A percentile compares a stretch with the other conserved stretches of the same genome.
Evolutionary conservation across 2,329 filamentous ascomycete genomes (phyloP).

Genomic region (Fusarium redolens): DNA sequence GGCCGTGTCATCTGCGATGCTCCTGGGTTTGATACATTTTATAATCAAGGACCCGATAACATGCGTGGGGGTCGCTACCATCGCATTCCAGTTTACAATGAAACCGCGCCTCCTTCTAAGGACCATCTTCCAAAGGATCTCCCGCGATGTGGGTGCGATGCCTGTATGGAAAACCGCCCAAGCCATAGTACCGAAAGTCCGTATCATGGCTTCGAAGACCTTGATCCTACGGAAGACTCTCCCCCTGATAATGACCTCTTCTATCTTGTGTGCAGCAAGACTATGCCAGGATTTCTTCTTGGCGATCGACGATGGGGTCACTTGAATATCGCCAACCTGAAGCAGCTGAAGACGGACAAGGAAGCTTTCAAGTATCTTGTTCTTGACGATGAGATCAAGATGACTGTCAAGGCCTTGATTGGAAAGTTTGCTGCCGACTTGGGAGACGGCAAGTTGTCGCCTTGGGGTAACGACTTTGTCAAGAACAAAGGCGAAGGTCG

Average conservation of each 20-base stretch:
- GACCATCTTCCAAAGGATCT: slow-evolving; percentile 56
- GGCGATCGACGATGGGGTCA: slow-evolving; percentile 59
- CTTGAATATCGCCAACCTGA: slow-evolving; percentile 54
- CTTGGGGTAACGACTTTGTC: slow-evolving; percentile 61
- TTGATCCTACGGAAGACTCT: slow-evolving; percentile 50
- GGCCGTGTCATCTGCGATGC: slow-evolving; percentile 58
- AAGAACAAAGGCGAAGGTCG: slow-evolving; percentile 63
- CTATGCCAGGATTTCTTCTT: slow-evolving; percentile 60
- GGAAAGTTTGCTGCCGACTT: slow-evolving; percentile 57
- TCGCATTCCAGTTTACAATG: slow-evolving; percentile 21
- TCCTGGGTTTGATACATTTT: slow-evolving; percentile 54
- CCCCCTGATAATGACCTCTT: slow-evolving; percentile 57
- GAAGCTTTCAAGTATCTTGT: slow-evolving; percentile 64
- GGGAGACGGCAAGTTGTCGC: slow-evolving; percentile 52
- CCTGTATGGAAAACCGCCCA: slow-evolving; percentile 46
- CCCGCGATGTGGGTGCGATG: slow-evolving; percentile 56
- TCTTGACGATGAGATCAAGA: slow-evolving; percentile 60
- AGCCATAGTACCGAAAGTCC: slow-evolving; percentile 43
- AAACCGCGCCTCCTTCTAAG: slow-evolving; percentile 32
- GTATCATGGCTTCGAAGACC: slow-evolving; percentile 55
- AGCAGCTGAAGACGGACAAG: slow-evolving; percentile 56
- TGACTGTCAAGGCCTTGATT: slow-evolving; percentile 59
- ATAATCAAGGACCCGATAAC: slow-evolving; percentile 42
- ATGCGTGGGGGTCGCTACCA: slow-evolving; percentile 27
- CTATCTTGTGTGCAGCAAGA: slow-evolving; percentile 56